Conservation (phyloP, 2,329 filamentous ascomycete genomes). For the Zopfia rhizophila region DNA sequence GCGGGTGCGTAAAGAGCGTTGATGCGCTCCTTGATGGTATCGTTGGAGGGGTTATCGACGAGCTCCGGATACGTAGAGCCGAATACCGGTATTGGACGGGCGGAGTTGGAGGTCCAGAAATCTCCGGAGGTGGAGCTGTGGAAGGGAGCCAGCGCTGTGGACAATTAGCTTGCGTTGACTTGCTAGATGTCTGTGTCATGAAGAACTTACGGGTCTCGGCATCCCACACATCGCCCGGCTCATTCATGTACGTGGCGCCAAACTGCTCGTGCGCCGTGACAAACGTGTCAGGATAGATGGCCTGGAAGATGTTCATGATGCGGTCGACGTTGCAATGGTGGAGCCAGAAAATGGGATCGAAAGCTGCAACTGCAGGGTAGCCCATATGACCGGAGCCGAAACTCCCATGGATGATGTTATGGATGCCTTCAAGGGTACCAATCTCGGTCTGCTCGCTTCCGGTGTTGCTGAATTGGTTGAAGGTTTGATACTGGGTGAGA, state of each 20-base stretch:
- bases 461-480: conserved; percentile 13
- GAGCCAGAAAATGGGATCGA: conserved; percentile 27
- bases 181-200: not conserved
- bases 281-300: not conserved
- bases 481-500: conserved; percentile 21
- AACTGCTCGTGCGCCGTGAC: not conserved
- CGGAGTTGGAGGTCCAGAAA: too few relatives aligned
- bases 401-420: conserved; percentile 18
- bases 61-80: too few relatives aligned
- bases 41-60: conserved; percentile 1
- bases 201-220: not conserved
- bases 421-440: conserved; percentile 20
- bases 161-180: not conserved
- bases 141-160: not conserved
- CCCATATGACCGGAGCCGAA: conserved; percentile 49
- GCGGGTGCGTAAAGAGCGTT: not conserved
- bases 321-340: conserved; percentile 23
- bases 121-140: not conserved
- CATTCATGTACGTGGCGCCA: not conserved
- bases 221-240: not conserved
- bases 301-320: not conserved
- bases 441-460: conserved; percentile 4
- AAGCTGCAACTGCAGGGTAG: conserved; percentile 12
- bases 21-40: not conserved
- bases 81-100: too few relatives aligned